Evolutionary conservation across 2,329 filamentous ascomycete species (phyloP).

Genomic region (Cadophora malorum): DNA sequence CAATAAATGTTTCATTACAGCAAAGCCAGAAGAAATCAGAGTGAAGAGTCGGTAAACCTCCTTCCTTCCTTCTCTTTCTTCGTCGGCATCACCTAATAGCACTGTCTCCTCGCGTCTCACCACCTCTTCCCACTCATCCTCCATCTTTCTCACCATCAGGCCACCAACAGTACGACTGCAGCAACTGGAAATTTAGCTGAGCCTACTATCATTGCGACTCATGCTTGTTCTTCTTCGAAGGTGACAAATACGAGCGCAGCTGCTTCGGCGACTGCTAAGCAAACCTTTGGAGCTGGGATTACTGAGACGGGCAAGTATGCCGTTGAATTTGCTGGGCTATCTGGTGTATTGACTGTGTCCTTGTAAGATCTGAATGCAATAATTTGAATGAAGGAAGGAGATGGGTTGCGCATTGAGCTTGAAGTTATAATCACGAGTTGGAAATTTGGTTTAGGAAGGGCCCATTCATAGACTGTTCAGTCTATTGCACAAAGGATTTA

Average conservation of each 20-base stretch:
- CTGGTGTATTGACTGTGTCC: conserved; percentile 23
- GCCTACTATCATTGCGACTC: conserved; percentile 19
- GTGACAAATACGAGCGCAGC: not conserved
- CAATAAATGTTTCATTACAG: too few relatives aligned
- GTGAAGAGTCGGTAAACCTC: too few relatives aligned
- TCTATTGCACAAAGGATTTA: not conserved
- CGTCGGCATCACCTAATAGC: too few relatives aligned
- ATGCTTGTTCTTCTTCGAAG: conserved; percentile 17
- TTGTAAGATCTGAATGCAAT: conserved; percentile 19
- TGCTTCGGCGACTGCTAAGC: conserved; percentile 23
- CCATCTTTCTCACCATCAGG: conserved; percentile 4
- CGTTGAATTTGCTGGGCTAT: conserved; percentile 27
- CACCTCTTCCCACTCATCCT: not conserved
- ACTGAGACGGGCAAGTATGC: conserved; percentile 27
- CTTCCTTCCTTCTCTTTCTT: too few relatives aligned
- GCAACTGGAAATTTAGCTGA: conserved; percentile 17
- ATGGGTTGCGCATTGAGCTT: not conserved
- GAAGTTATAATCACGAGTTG: not conserved
- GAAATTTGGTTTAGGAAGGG: not conserved
- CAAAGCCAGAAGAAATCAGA: too few relatives aligned
- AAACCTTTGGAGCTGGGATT: conserved; percentile 23
- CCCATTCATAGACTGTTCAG: not conserved
- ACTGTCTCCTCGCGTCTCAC: too few relatives aligned
- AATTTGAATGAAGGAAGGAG: not conserved
- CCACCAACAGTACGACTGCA: conserved; percentile 9